Percentiles rank a stretch among this genome's conserved stretches.
These are phyloP conservation scores for Ordospora pajunii DNA, from an alignment of 371 early-diverging fungal species.

Conservation along the genomic window DNA sequence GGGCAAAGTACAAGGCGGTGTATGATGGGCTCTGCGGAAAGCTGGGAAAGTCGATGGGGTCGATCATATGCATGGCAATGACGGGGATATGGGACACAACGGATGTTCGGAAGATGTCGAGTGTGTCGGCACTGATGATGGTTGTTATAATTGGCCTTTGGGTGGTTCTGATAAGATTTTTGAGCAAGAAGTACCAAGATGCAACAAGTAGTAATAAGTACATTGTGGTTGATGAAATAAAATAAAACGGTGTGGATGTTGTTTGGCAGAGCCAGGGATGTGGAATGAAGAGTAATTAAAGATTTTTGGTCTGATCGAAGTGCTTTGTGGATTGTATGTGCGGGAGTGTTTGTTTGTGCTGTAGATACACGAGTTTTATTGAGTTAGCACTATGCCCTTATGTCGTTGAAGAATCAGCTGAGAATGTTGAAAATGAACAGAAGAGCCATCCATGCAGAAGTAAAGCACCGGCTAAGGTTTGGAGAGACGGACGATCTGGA, in stretches of 20 bases:
- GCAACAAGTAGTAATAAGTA: constrained; percentile 31
- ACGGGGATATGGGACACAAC: constrained; percentile 30
- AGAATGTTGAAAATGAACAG: constrained; percentile 13
- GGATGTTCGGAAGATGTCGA: constrained; percentile 40
- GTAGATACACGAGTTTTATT: background rate
- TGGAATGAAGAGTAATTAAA: too few relatives aligned
- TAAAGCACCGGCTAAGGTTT: constrained; percentile 4
- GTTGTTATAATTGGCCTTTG: constrained; percentile 25
- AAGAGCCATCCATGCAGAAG: background rate
- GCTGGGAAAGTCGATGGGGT: constrained; percentile 57
- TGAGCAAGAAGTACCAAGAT: constrained; percentile 43
- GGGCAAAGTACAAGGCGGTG: constrained; percentile 55
- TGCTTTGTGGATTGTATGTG: too few relatives aligned
- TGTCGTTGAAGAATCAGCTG: constrained; percentile 35
- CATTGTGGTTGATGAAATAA: constrained; percentile 32
- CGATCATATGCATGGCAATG: constrained; percentile 13
- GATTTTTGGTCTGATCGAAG: too few relatives aligned
- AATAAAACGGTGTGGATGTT: background rate
- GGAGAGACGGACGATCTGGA: constrained; percentile 31
- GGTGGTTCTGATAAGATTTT: constrained; percentile 27
- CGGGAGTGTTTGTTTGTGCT: background rate
- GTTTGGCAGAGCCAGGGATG: too few relatives aligned
- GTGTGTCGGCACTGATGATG: background rate
- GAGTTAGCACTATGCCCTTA: background rate
- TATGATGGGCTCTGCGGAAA: constrained; percentile 60